phyloP scores from a whole-genome alignment of 768 basidiomycete genomes.

The Rubroboletus satanas region DNA sequence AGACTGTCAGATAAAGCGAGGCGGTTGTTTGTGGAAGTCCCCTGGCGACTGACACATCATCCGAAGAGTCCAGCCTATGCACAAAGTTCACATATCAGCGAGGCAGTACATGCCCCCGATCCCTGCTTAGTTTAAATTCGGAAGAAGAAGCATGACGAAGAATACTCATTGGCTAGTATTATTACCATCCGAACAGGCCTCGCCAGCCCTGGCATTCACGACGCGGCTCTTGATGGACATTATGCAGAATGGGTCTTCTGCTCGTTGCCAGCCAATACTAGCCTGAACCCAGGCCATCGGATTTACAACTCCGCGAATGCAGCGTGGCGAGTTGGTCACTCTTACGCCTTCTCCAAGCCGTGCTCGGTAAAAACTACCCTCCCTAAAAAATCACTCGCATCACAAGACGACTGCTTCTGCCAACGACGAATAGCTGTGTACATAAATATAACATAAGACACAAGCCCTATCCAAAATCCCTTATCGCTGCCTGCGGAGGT shows the following conservation, averaged over 20 bases:
- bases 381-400: background rate
- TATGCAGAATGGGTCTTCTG: background rate
- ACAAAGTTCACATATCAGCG: slow-evolving; percentile 25
- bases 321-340: slow-evolving; percentile 20
- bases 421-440: slow-evolving; percentile 7
- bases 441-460: slow-evolving; percentile 16
- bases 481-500: background rate
- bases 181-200: slow-evolving; percentile 21
- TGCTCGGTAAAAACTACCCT: background rate
- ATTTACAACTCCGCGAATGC: slow-evolving; percentile 32
- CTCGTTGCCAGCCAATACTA: background rate
- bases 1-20: slow-evolving; percentile 21
- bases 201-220: slow-evolving; percentile 9
- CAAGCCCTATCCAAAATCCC: background rate
- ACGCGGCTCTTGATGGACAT: slow-evolving; percentile 3
- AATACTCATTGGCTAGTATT: slow-evolving; percentile 23
- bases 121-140: slow-evolving; percentile 15
- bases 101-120: slow-evolving; percentile 23
- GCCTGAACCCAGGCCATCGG: background rate
- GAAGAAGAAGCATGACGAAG: slow-evolving; percentile 7
- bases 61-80: slow-evolving; percentile 2
- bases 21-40: slow-evolving; percentile 16
- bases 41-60: slow-evolving; percentile 23
- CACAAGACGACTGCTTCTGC: background rate
- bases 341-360: background rate